These are phyloP conservation scores for Phaseolus lunatus DNA, from an alignment of 306 rosid genomes.

Conservation along the genomic window DNA sequence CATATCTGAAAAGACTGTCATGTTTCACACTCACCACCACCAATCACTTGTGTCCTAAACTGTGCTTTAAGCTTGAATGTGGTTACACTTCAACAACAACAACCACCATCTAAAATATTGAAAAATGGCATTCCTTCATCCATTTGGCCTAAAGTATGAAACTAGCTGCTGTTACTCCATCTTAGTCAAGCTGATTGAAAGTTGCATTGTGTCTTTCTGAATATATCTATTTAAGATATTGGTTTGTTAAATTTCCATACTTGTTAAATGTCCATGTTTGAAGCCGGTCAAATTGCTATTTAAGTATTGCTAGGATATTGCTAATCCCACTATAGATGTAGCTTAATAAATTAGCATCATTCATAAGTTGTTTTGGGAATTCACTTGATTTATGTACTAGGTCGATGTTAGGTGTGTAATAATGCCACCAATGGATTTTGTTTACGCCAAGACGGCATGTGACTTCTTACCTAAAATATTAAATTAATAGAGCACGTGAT, in stretches of 20 bases:
- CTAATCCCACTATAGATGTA: not conserved
- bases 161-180: conserved; percentile 27
- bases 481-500: conserved; percentile 10
- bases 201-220: conserved; percentile 33
- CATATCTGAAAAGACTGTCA: conserved; percentile 21
- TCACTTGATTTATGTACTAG: not conserved
- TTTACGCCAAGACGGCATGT: conserved; percentile 14
- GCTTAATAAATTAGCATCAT: conserved; percentile 1
- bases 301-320: conserved; percentile 6
- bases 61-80: conserved; percentile 27
- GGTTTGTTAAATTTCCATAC: conserved; percentile 1
- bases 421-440: not conserved
- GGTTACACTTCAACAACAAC: conserved; percentile 38
- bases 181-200: conserved; percentile 27
- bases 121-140: conserved; percentile 6
- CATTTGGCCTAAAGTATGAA: conserved; percentile 34
- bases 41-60: not conserved
- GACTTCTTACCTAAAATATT: conserved; percentile 11
- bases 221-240: not conserved
- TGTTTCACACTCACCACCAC: conserved; percentile 25
- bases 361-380: not conserved
- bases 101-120: conserved; percentile 33
- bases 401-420: conserved; percentile 31
- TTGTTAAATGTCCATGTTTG: conserved; percentile 4
- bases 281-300: conserved; percentile 14